Base-by-base conservation (phyloP, 768 basidiomycete species). In the Lactarius deliciosus region DNA sequence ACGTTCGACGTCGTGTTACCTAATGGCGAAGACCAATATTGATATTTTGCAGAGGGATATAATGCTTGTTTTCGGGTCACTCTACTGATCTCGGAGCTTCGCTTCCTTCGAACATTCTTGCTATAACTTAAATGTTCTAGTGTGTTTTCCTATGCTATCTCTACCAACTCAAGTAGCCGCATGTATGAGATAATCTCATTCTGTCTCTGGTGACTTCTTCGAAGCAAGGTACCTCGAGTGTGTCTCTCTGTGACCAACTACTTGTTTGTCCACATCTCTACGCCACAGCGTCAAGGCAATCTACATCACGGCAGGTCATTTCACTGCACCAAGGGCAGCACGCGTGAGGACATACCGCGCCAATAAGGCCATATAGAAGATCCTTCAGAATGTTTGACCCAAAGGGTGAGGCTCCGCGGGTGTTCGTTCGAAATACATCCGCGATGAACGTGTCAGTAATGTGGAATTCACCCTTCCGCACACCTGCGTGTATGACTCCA, bases 11-110 rank as follows among this genome's bases (percentile, higher is more conserved):
- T 81, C 80, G 81, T 72, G 77, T 75, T 75, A 80, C 88, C 81
- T 86, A 91, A 92, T 92, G 90, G 90, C 86, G 81, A 83, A 80
- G 85, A 88, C 86, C 88, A 75, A 91, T 85, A 91, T 41, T 16
- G 76, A 69, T 74, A 77, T 22, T 53, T 22, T 73, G 50, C 78
- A 75, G 85, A 83, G 79, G 82, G 84, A 84, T 85, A 85, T 89
- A 91, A 91, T 92, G 89, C 89, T 81, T 58, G 69, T 69, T 70
- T 75, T 71, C 68, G 77, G 65, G 69, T 64, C 20, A 16, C 60
- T 57, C 75, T 66, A 73, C 75, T 71, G 71, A 65, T 54, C 43
- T 56, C 62, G 34, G 71, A 75, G 82, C 82, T 83, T 83, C 82
- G 82, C 82, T 74, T 79, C 77, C 74, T 77, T 79, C 82, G 66